These are phyloP conservation scores for Coemansia sp. DNA, from an alignment of 192 early-diverging fungal genomes.

Conservation along the genomic window DNA sequence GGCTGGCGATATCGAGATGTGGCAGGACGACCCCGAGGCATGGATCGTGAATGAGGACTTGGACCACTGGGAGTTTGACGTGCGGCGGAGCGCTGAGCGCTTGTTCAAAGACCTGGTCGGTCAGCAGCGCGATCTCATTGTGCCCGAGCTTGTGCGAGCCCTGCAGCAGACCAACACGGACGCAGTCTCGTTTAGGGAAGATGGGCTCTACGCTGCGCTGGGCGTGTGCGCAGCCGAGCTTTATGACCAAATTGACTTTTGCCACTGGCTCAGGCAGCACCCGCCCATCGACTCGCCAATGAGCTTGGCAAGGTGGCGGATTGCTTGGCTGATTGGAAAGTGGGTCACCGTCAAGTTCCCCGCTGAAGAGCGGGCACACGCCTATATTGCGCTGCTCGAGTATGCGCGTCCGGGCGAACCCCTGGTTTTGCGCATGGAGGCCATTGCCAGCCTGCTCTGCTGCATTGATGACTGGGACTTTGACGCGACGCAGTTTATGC, in stretches of 20 bases:
- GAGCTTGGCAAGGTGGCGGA: constrained; percentile 61
- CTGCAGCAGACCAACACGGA: constrained; percentile 12
- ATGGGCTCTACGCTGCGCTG: constrained; percentile 67
- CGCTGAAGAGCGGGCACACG: constrained; percentile 56
- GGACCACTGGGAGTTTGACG: constrained; percentile 82
- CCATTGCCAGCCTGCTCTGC: constrained; percentile 60
- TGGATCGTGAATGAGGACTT: constrained; percentile 77
- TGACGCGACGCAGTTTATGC: constrained; percentile 62
- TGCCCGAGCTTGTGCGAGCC: constrained; percentile 16
- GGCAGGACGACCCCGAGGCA: constrained; percentile 83
- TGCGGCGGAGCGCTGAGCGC: constrained; percentile 77
- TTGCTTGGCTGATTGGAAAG: constrained; percentile 78
- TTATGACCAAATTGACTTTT: constrained; percentile 79
- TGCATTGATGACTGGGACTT: constrained; percentile 91
- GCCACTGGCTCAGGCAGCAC: constrained; percentile 65
- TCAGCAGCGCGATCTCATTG: constrained; percentile 34
- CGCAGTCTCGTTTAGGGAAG: constrained; percentile 4
- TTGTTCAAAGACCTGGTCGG: constrained; percentile 75
- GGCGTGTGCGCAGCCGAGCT: constrained; percentile 79
- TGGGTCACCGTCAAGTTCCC: constrained; percentile 81
- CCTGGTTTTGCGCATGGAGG: constrained; percentile 75
- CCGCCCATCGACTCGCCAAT: constrained; percentile 22
- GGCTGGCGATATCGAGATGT: constrained; percentile 66
- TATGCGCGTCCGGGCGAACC: constrained; percentile 69
- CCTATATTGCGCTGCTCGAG: constrained; percentile 72